Evolutionary conservation across 176 grass and related monocot genomes (phyloP).

Genomic region (Musa acuminata): DNA sequence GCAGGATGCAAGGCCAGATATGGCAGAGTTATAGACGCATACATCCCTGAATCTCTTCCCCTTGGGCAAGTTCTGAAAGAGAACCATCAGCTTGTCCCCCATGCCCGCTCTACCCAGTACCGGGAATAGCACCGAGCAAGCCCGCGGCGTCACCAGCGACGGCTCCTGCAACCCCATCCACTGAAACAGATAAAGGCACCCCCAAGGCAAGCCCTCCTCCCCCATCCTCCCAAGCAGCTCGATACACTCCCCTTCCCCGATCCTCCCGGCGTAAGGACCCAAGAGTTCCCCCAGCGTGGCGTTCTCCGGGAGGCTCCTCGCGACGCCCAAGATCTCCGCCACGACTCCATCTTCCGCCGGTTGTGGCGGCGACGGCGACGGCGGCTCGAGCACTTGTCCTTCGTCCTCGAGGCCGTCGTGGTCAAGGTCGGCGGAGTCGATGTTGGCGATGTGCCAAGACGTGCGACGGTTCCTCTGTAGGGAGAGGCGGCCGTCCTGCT

Average conservation of each 20-base stretch:
- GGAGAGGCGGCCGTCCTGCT: constrained; percentile 23
- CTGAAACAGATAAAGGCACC: constrained; percentile 26
- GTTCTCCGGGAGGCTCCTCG: constrained; percentile 33
- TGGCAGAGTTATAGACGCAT: constrained; percentile 33
- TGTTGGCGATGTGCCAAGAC: constrained; percentile 16
- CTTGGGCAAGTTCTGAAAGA: constrained; percentile 15
- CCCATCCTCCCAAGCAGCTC: constrained; percentile 27
- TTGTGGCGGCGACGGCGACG: neutral
- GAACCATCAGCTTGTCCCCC: constrained; percentile 13
- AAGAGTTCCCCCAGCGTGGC: constrained; percentile 23
- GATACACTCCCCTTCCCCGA: constrained; percentile 32
- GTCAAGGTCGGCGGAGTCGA: neutral
- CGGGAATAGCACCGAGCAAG: constrained; percentile 20
- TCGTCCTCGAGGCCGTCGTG: neutral
- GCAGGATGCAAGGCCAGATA: constrained; percentile 30
- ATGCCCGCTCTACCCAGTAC: constrained; percentile 24
- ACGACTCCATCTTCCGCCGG: constrained; percentile 3
- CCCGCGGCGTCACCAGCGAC: constrained; percentile 21
- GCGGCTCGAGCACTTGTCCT: neutral
- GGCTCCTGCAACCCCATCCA: constrained; percentile 41
- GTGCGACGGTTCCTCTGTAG: constrained; percentile 24
- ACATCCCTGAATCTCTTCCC: constrained; percentile 32
- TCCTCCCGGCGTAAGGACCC: constrained; percentile 10
- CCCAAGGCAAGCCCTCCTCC: constrained; percentile 29
- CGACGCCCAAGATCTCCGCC: constrained; percentile 24